Base-by-base conservation (phyloP, 441 rosid species). In the Croton setiger region DNA sequence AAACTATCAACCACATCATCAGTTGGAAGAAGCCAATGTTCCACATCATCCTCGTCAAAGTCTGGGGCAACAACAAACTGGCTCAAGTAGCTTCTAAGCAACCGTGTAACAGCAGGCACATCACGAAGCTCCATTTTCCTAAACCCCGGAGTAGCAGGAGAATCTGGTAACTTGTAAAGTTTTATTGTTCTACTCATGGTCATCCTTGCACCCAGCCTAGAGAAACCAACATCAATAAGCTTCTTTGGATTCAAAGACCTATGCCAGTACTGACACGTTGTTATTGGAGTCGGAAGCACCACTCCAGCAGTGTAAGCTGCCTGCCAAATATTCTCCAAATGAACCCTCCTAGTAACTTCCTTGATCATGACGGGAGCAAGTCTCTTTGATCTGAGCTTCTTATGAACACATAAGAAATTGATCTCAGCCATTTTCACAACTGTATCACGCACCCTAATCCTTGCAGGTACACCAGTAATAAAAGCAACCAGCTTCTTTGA, bases 201-300 rank as follows among this genome's bases (percentile, higher is more conserved):
- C 98, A 94, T 94, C 74, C 97, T 88, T 1, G 91, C 81, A 39
- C 96, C 97, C 12, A 92, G 92, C 79, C 93, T 86, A 14, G 98
- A 94, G 72, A 94, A 94, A 64, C 97, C 98, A 66, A 94, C 96
- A 85, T 91, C 97, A 56, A 94, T 90, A 41, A 91, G 97, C 83
- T 94, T 91, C 87, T 89, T 94, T 0, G 96, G 97, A 86, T 94
- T 94, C 84, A 94, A 51, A 4, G 97, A 94, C 74, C 97, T 85
- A 76, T 94, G 98, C 98, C 98, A 94, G 76, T 94, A 94, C 69
- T 91, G 98, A 65, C 96, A 92, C 23, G 97, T 92, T 8, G 97
- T 78, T 66, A 92, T 69, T 35, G 98, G 98, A 18, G 97, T 94
- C 0, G 98, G 98, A 81, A 94, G 92, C 72, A 89, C 79, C 62